A percentile compares a stretch with the other conserved stretches of the same genome.
These are phyloP conservation scores for Yamadazyma diospyri DNA, from an alignment of 1,139 yeast species.

Conservation along the genomic window DNA sequence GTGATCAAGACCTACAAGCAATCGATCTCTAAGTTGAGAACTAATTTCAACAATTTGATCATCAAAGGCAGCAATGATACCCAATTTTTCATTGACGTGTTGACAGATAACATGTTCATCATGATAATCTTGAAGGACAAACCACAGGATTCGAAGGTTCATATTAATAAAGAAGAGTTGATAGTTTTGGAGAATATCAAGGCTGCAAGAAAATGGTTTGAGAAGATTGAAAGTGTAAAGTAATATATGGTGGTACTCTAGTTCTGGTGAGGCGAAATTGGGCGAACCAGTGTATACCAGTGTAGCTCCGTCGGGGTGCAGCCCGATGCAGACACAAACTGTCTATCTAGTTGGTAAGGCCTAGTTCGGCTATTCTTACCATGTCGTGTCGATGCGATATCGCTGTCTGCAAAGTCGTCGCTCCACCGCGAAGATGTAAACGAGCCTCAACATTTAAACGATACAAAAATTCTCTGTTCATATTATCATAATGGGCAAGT, in stretches of 20 bases:
- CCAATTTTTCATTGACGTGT: slow-evolving; percentile 62
- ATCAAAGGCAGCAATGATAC: slow-evolving; percentile 71
- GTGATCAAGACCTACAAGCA: slow-evolving; percentile 94
- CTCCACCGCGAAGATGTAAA: slow-evolving; percentile 1
- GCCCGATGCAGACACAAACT: too few species aligned
- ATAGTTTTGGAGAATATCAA: slow-evolving; percentile 64
- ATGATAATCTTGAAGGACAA: slow-evolving; percentile 61
- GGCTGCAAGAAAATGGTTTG: slow-evolving; percentile 67
- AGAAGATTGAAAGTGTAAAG: slow-evolving; percentile 43
- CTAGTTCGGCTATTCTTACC: too few species aligned
- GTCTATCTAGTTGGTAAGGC: too few species aligned
- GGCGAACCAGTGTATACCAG: too few species aligned
- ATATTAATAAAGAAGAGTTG: slow-evolving; percentile 52
- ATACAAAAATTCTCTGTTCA: too few species aligned
- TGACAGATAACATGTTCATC: slow-evolving; percentile 71
- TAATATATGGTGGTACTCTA: too few species aligned
- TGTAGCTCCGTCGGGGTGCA: too few species aligned
- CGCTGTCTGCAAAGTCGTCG: too few species aligned
- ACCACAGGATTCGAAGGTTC: slow-evolving; percentile 19
- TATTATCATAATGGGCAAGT: slow-evolving; percentile 53
- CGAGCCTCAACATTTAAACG: slow-evolving; percentile 1
- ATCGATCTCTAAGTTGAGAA: slow-evolving; percentile 81
- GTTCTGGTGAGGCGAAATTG: too few species aligned
- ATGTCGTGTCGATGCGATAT: too few species aligned
- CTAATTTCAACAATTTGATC: slow-evolving; percentile 75